A percentile compares a stretch with the other conserved stretches of the same genome.
Evolutionary conservation across 2,329 filamentous ascomycete species (phyloP).

Genomic region (Aquanectria penicillioides): DNA sequence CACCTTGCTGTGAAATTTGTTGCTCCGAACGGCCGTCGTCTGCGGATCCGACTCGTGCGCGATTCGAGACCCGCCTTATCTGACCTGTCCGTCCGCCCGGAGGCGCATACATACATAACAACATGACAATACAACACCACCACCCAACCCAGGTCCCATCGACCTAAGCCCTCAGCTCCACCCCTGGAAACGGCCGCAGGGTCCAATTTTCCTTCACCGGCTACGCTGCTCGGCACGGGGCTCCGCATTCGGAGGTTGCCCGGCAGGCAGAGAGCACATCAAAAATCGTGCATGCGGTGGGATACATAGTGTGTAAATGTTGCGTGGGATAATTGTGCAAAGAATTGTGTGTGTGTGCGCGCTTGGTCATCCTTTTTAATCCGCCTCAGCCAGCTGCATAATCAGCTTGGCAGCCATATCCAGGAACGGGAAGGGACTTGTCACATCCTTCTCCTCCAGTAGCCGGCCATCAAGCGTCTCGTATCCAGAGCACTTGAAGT

Average conservation of each 20-base stretch:
- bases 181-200: not conserved
- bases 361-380: slow-evolving; percentile 51
- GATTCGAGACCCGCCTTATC: slow-evolving; percentile 18
- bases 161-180: slow-evolving; percentile 18
- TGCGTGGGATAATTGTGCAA: slow-evolving; percentile 9
- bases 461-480: slow-evolving; percentile 80
- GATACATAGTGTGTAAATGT: not conserved
- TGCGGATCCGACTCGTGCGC: slow-evolving; percentile 11
- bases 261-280: slow-evolving; percentile 9
- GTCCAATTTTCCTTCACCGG: slow-evolving; percentile 15
- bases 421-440: slow-evolving; percentile 93
- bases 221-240: slow-evolving; percentile 17
- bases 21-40: not conserved
- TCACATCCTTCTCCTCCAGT: slow-evolving; percentile 92
- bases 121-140: not conserved
- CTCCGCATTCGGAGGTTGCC: slow-evolving; percentile 20
- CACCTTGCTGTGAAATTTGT: not conserved
- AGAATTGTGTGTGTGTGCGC: slow-evolving; percentile 1
- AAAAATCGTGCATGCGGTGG: not conserved
- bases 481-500: slow-evolving; percentile 98
- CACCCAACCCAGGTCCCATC: not conserved
- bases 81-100: slow-evolving; percentile 8
- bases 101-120: not conserved
- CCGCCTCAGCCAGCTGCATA: slow-evolving; percentile 88
- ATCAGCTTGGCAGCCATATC: slow-evolving; percentile 93